Evolutionary conservation across 345 rosid species (phyloP), one percentile per base, ranked within the genome.

Genomic region (Geranium brycei): DNA sequence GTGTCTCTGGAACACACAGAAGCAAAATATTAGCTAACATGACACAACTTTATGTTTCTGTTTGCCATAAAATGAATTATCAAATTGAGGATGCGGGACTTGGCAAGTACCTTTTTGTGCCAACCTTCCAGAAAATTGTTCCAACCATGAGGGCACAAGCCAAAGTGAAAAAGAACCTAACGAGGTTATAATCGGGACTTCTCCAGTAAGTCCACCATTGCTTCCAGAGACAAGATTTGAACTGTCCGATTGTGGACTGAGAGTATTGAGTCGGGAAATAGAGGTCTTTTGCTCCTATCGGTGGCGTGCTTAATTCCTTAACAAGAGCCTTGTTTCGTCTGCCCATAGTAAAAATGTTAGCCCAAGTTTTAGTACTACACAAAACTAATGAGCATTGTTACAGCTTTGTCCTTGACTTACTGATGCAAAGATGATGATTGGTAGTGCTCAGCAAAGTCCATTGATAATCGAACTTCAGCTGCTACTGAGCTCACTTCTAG

Each of bases 141-240:
- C 93, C 93, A 19, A 85, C 57, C 82, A 87, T 56, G 19, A 85
- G 79, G 11, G 87, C 82, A 38, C 80, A 66, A 17, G 60, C 70
- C 40, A 83, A 31, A 30, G 88, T 87, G 78, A 85, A 85, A 65
- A 76, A 77, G 70, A 66, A 75, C 62, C 88, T 69, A 14, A 83
- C 83, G 11, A 85, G 80, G 69, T 85, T 87, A 65, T 85, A 85
- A 31, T 85, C 85, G 15, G 91, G 88, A 67, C 84, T 87, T 76
- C 95, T 80, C 95, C 95, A 87, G 19, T 81, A 83, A 62, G 87
- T 83, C 75, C 82, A 75, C 87, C 83, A 80, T 57, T 81, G 87
- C 65, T 85, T 85, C 95, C 91, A 87, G 0, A 83, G 47, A 73
- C 91, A 85, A 59, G 79, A 80, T 69, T 80, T 83, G 80, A 83